Evolutionary conservation across 805 yeast species (phyloP).

Genomic region (Candida montana): DNA sequence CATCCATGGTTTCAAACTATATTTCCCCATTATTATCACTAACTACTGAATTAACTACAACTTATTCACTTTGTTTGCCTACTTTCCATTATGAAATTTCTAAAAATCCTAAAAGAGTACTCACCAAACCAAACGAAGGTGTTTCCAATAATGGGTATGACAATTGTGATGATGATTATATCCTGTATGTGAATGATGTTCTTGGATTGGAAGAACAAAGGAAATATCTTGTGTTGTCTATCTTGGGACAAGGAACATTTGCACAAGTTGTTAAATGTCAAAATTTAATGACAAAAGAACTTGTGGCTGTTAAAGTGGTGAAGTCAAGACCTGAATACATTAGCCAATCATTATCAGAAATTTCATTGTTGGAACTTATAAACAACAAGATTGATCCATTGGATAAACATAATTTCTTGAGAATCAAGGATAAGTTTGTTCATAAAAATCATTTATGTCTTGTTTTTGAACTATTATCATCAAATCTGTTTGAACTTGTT

Average conservation of each 20-base stretch:
- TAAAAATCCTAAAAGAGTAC: conserved; percentile 84
- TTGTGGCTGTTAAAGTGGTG: conserved; percentile 91
- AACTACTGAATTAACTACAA: conserved; percentile 69
- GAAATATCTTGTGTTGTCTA: conserved; percentile 82
- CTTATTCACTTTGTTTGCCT: conserved; percentile 83
- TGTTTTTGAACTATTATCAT: conserved; percentile 84
- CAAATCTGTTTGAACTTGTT: conserved; percentile 83
- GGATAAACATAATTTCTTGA: conserved; percentile 69
- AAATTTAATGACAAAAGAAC: conserved; percentile 55
- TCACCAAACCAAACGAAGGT: conserved; percentile 90
- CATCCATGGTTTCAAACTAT: conserved; percentile 55
- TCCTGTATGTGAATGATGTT: conserved; percentile 89
- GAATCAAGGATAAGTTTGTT: conserved; percentile 80
- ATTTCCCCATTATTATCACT: conserved; percentile 79
- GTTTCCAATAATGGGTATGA: conserved; percentile 77
- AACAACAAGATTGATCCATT: conserved; percentile 65
- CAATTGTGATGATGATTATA: conserved; percentile 85
- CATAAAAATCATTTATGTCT: conserved; percentile 91
- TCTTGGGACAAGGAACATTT: conserved; percentile 94
- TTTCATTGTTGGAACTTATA: conserved; percentile 74
- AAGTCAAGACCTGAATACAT: conserved; percentile 87
- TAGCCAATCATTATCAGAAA: conserved; percentile 90
- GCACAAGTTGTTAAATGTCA: conserved; percentile 98
- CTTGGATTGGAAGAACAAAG: conserved; percentile 81
- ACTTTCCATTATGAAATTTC: conserved; percentile 75